These are phyloP conservation scores for Schwanniomyces etchellsii DNA, from an alignment of 1,139 yeast genomes.

Conservation along the genomic window DNA sequence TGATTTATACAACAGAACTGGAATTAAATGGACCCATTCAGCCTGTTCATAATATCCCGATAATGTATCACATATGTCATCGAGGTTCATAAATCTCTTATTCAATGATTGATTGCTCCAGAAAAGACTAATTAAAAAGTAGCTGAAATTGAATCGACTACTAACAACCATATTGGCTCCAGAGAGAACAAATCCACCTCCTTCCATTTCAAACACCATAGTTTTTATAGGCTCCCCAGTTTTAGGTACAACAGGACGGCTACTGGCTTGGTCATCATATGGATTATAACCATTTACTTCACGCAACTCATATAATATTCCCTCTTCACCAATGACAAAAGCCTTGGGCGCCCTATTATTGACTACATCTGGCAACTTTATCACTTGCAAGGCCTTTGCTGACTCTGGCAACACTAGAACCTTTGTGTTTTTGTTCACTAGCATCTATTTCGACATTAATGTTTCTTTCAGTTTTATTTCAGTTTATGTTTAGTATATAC, in stretches of 20 bases:
- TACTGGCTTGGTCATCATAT: slow-evolving; percentile 10
- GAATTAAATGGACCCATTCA: slow-evolving; percentile 21
- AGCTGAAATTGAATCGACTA: slow-evolving; percentile 38
- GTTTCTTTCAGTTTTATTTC: too few species aligned
- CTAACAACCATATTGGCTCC: slow-evolving; percentile 36
- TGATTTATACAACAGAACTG: slow-evolving; percentile 14
- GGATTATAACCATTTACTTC: slow-evolving; percentile 24
- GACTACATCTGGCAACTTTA: slow-evolving; percentile 18
- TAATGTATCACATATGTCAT: slow-evolving; percentile 44
- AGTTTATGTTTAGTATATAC: too few species aligned
- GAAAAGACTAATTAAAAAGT: slow-evolving; percentile 36
- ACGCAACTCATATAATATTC: slow-evolving; percentile 28
- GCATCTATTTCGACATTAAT: slow-evolving; percentile 9
- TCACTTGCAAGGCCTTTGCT: slow-evolving; percentile 13
- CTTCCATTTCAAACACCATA: slow-evolving; percentile 24
- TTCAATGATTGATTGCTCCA: slow-evolving; percentile 19
- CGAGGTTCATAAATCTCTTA: slow-evolving; percentile 36
- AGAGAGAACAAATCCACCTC: slow-evolving; percentile 24
- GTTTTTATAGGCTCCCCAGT: slow-evolving; percentile 31
- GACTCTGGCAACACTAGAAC: slow-evolving; percentile 18
- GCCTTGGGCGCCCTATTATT: slow-evolving; percentile 13
- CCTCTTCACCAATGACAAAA: slow-evolving; percentile 13
- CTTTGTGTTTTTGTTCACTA: slow-evolving; percentile 11
- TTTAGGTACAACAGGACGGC: slow-evolving; percentile 11
- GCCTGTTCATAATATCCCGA: slow-evolving; percentile 12